Evolutionary conservation across 2,329 filamentous ascomycete species (phyloP).

Genomic region (Elsinoe arachidis): DNA sequence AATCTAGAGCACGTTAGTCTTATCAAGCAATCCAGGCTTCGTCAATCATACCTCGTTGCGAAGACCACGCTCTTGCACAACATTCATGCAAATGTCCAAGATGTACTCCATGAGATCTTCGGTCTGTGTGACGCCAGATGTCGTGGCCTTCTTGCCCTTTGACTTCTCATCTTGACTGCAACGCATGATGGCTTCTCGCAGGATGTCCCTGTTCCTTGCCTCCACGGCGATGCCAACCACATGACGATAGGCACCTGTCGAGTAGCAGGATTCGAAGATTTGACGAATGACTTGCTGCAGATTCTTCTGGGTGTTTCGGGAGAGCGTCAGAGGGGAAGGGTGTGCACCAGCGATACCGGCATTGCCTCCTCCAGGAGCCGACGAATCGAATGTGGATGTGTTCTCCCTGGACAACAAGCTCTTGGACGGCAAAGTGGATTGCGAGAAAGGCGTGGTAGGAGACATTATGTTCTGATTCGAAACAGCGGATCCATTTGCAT

Average conservation of each 20-base stretch:
- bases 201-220: constrained; percentile 80
- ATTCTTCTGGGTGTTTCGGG: constrained; percentile 66
- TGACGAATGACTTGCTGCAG: constrained; percentile 78
- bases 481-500: constrained; percentile 55
- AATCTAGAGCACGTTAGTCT: constrained; percentile 48
- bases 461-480: constrained; percentile 64
- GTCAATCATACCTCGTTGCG: constrained; percentile 51
- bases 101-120: constrained; percentile 97
- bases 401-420: constrained; percentile 80
- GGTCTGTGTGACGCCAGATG: constrained; percentile 50
- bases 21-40: neutral
- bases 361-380: constrained; percentile 48
- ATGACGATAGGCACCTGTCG: constrained; percentile 80
- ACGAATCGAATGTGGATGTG: constrained; percentile 53
- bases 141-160: constrained; percentile 49
- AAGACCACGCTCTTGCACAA: constrained; percentile 86
- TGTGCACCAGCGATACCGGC: constrained; percentile 45
- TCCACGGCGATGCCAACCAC: constrained; percentile 96
- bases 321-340: constrained; percentile 55
- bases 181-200: constrained; percentile 77
- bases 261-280: constrained; percentile 83
- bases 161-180: constrained; percentile 78
- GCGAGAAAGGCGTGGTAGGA: constrained; percentile 89
- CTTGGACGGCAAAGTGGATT: constrained; percentile 86
- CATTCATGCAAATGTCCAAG: constrained; percentile 91